Percentiles rank a stretch among this genome's conserved stretches.
Evolutionary conservation across 2,329 filamentous ascomycete genomes (phyloP).

Genomic region (Davidsoniella virescens): DNA sequence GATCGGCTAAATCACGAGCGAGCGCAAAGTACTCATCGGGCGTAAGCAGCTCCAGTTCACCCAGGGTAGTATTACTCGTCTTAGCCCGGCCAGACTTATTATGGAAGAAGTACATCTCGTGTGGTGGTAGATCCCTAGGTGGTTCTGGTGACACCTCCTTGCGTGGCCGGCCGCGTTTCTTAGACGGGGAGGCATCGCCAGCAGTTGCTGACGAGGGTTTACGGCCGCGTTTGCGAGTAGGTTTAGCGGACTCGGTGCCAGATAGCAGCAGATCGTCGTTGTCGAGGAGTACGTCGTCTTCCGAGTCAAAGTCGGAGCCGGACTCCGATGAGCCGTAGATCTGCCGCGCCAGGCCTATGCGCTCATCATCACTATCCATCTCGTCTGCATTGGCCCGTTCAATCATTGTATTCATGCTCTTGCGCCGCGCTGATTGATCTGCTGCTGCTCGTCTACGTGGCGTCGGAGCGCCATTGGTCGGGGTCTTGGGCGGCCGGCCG

Average conservation of each 20-base stretch:
- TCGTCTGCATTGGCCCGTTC: constrained; percentile 50
- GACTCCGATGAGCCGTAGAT: constrained; percentile 36
- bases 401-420: constrained; percentile 64
- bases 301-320: constrained; percentile 24
- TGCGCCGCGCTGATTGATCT: constrained; percentile 72
- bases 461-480: constrained; percentile 27
- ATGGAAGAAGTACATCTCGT: constrained; percentile 88
- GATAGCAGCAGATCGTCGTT: constrained; percentile 18
- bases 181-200: constrained; percentile 15
- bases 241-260: constrained; percentile 25
- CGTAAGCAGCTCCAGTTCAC: constrained; percentile 58
- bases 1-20: constrained; percentile 29
- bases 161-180: constrained; percentile 19
- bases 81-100: constrained; percentile 68
- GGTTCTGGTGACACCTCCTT: constrained; percentile 60
- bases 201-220: constrained; percentile 8
- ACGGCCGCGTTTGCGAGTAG: constrained; percentile 26
- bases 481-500: constrained; percentile 19
- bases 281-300: constrained; percentile 31
- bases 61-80: constrained; percentile 74
- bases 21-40: constrained; percentile 82
- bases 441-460: constrained; percentile 53
- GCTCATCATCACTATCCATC: constrained; percentile 55
- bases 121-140: constrained; percentile 64
- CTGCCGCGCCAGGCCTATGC: constrained; percentile 49